phyloP scores from a whole-genome alignment of 495 filamentous ascomycete genomes.

The Penicillium angulare region DNA sequence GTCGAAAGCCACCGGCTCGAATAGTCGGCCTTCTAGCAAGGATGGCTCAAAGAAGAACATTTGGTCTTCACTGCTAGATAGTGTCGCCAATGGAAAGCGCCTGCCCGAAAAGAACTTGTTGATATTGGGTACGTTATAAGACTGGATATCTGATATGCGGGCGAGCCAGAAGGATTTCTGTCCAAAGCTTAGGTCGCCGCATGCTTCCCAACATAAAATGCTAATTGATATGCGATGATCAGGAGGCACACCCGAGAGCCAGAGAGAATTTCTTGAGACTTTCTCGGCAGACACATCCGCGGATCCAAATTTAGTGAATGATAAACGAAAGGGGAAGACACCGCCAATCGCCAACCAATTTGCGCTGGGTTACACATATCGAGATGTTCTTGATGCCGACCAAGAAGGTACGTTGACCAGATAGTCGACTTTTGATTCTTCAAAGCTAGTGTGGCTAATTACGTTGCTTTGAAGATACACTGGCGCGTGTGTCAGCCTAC shows the following conservation, averaged over 20 bases:
- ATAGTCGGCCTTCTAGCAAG: constrained; percentile 58
- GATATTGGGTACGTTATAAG: constrained; percentile 64
- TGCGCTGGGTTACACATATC: constrained; percentile 92
- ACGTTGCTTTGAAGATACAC: constrained; percentile 62
- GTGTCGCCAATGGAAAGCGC: constrained; percentile 84
- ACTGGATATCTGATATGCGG: not conserved
- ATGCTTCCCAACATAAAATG: not conserved
- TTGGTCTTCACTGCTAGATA: constrained; percentile 92
- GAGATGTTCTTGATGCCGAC: constrained; percentile 91
- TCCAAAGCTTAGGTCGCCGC: not conserved
- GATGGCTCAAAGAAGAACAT: constrained; percentile 84
- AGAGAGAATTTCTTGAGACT: constrained; percentile 85
- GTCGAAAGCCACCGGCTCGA: constrained; percentile 33
- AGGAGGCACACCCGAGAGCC: constrained; percentile 87
- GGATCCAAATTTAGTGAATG: constrained; percentile 50
- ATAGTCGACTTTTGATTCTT: not conserved
- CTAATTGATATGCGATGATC: constrained; percentile 5
- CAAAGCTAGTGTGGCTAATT: constrained; percentile 3
- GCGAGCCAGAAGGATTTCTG: not conserved
- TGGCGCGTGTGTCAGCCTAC: constrained; percentile 89
- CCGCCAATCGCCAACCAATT: constrained; percentile 90
- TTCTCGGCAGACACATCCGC: constrained; percentile 61
- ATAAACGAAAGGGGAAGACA: constrained; percentile 59
- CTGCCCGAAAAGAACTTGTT: constrained; percentile 90
- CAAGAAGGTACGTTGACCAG: constrained; percentile 66